phyloP scores from a whole-genome alignment of 352 stramenopile genomes.

The Globisporangium nodosum region DNA sequence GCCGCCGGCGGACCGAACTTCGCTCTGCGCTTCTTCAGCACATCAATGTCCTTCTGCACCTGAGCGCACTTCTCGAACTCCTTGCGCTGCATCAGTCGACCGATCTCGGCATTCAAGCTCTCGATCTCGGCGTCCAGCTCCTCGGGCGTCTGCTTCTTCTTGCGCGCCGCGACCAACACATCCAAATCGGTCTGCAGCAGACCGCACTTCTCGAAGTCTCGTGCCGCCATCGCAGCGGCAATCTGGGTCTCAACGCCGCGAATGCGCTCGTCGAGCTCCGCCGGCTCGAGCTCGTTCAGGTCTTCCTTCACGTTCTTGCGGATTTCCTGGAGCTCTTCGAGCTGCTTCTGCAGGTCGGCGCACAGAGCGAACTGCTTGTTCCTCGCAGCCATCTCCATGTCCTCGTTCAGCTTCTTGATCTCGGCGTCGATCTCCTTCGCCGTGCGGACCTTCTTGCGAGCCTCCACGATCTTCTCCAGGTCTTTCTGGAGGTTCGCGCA shows the following conservation, averaged over 20 bases:
- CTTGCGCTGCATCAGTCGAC: slow-evolving; percentile 69
- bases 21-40: slow-evolving; percentile 61
- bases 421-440: slow-evolving; percentile 82
- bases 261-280: slow-evolving; percentile 82
- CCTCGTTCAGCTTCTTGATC: slow-evolving; percentile 65
- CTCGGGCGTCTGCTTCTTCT: slow-evolving; percentile 83
- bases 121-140: slow-evolving; percentile 80
- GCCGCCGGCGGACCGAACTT: slow-evolving; percentile 36
- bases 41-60: slow-evolving; percentile 82
- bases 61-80: slow-evolving; percentile 83
- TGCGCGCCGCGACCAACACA: slow-evolving; percentile 55
- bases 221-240: slow-evolving; percentile 65
- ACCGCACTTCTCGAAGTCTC: slow-evolving; percentile 76
- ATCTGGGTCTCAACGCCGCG: slow-evolving; percentile 57
- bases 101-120: slow-evolving; percentile 62
- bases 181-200: slow-evolving; percentile 71
- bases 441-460: slow-evolving; percentile 79
- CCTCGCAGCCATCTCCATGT: slow-evolving; percentile 70
- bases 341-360: slow-evolving; percentile 73
- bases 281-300: slow-evolving; percentile 77
- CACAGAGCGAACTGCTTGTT: slow-evolving; percentile 82
- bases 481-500: slow-evolving; percentile 83
- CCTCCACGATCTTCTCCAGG: slow-evolving; percentile 73
- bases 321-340: slow-evolving; percentile 73
- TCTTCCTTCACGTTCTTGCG: slow-evolving; percentile 78